Evolutionary conservation across 768 basidiomycete genomes (phyloP).

Genomic region (Dentipellis sp.): DNA sequence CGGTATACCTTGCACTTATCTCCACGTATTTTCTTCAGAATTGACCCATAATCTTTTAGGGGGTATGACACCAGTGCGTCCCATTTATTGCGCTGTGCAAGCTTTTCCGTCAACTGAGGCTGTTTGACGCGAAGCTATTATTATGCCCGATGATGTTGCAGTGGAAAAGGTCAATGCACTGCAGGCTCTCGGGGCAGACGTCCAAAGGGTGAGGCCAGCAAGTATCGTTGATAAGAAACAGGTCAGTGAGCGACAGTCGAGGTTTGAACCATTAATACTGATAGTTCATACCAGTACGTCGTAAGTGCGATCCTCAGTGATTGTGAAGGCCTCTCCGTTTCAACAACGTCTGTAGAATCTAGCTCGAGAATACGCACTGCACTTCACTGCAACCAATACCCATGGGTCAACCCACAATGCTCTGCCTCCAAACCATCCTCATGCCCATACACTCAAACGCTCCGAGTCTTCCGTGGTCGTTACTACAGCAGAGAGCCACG

Average conservation of each 20-base stretch:
- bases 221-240: slow-evolving; percentile 97
- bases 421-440: slow-evolving; percentile 1
- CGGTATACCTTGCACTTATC: slow-evolving; percentile 36
- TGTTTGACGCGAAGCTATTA: slow-evolving; percentile 48
- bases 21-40: background rate
- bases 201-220: slow-evolving; percentile 84
- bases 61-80: slow-evolving; percentile 78
- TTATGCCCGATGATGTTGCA: slow-evolving; percentile 86
- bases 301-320: slow-evolving; percentile 26
- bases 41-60: slow-evolving; percentile 29
- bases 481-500: slow-evolving; percentile 32
- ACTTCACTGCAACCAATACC: slow-evolving; percentile 48
- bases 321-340: background rate
- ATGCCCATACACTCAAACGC: slow-evolving; percentile 21
- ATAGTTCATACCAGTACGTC: slow-evolving; percentile 9
- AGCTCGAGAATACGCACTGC: slow-evolving; percentile 67
- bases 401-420: slow-evolving; percentile 1
- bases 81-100: background rate
- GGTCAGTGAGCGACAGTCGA: slow-evolving; percentile 26
- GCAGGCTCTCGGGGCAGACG: slow-evolving; percentile 76
- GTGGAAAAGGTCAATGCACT: slow-evolving; percentile 87
- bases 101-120: background rate
- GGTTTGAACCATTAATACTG: slow-evolving; percentile 15
- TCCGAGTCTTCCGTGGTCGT: slow-evolving; percentile 43
- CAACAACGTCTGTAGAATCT: slow-evolving; percentile 53